These are phyloP conservation scores for Ogataea sp. DNA, from an alignment of 805 yeast species.

Conservation along the genomic window DNA sequence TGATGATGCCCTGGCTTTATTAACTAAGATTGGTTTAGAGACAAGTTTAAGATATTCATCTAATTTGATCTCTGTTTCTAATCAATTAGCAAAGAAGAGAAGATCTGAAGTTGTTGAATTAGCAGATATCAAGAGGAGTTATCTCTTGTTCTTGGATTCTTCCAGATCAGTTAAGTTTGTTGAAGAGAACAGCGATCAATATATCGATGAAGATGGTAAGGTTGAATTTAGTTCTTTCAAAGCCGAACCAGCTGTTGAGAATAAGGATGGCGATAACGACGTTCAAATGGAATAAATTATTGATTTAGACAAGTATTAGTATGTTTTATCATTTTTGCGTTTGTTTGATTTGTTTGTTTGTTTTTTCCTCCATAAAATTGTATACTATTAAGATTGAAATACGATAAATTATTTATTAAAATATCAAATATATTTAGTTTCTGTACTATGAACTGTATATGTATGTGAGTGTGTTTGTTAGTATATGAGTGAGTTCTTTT, in stretches of 20 bases:
- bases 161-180: slow-evolving; percentile 83
- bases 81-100: slow-evolving; percentile 78
- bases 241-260: slow-evolving; percentile 7
- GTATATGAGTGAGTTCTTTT: too few relatives aligned
- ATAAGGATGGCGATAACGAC: slow-evolving; percentile 1
- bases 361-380: too few relatives aligned
- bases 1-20: slow-evolving; percentile 74
- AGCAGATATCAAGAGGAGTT: slow-evolving; percentile 80
- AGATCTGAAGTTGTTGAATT: slow-evolving; percentile 65
- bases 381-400: too few relatives aligned
- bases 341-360: too few relatives aligned
- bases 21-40: slow-evolving; percentile 84
- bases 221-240: slow-evolving; percentile 42
- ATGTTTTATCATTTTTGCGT: too few relatives aligned
- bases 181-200: slow-evolving; percentile 48
- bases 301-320: slow-evolving; percentile 11
- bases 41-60: slow-evolving; percentile 90
- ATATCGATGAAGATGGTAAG: slow-evolving; percentile 72
- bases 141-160: slow-evolving; percentile 79
- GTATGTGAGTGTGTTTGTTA: too few relatives aligned
- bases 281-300: background rate
- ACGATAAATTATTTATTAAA: too few relatives aligned
- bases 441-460: too few relatives aligned
- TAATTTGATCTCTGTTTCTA: slow-evolving; percentile 84
- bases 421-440: too few relatives aligned